Base-by-base conservation (phyloP, 2,329 filamentous ascomycete species). In the Sarocladium kiliense region DNA sequence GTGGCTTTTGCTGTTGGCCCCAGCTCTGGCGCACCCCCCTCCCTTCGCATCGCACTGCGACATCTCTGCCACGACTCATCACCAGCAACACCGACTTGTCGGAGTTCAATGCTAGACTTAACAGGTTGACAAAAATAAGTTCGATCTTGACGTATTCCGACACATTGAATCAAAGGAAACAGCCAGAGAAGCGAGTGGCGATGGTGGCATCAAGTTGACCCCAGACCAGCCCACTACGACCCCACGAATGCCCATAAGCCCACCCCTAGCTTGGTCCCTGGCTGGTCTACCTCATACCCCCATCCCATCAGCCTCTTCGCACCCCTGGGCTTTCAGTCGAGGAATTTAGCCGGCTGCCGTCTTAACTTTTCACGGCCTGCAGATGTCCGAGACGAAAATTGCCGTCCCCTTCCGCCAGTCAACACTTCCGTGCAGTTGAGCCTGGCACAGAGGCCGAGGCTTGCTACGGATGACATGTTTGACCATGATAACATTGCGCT, bases 281-380 rank as follows among this genome's bases (percentile, higher is more conserved):
- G n/a, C 11, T 32, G 14, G 3, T 2, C 30, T 14, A 36, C 6
- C 41, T 34, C n/a, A 11, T 19, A 6, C 14, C 47, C n/a, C 27
- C 47, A 6, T 16, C 21, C 25, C 30, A 51, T 34, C 47, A 34
- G 47, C 47, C 47, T 51, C 47, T 51, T 51, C 21, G 10, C 27
- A 36, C 47, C 44, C 44, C 47, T 34, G 47, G 27, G 10, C 18
- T 11, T 21, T 9, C 26, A 36, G 11, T 34, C 47, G 47, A 51
- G 47, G 47, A 51, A 51, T 51, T 51, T 51, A 51, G 18, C 47
- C 47, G 47, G 47, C 27, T 51, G 7, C 47, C 47, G 47, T 51
- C 27, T 27, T 51, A 18, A 36, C 47, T 51, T 51, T 51, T 21
- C 18, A 21, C 23, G 14, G 3, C 27, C 12, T 51, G 47, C n/a